Conservation (phyloP, 345 rosid genomes). For the Bruguiera gymnorhiza region DNA sequence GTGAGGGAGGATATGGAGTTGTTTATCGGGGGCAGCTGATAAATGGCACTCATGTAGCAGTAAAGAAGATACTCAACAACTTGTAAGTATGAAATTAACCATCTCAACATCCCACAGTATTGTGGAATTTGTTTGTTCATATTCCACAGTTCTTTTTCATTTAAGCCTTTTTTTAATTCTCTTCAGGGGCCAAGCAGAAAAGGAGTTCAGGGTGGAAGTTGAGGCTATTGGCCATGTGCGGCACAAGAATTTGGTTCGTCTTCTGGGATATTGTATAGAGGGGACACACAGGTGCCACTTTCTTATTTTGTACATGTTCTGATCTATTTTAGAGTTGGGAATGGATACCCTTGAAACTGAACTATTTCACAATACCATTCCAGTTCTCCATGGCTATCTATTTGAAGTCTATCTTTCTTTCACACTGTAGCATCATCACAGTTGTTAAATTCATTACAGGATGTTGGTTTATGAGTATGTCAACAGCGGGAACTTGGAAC, state of each 20-base stretch:
- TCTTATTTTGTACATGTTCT: not conserved
- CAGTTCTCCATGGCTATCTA: not conserved
- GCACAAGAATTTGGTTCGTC: slow-evolving; percentile 82
- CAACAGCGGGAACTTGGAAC: slow-evolving; percentile 81
- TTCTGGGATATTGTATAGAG: slow-evolving; percentile 75
- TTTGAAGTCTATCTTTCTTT: not conserved
- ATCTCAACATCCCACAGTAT: not conserved
- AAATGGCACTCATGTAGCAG: slow-evolving; percentile 72
- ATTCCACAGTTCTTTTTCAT: not conserved
- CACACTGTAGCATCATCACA: not conserved
- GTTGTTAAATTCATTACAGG: slow-evolving; percentile 32
- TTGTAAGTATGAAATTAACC: slow-evolving; percentile 41
- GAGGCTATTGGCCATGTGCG: slow-evolving; percentile 88
- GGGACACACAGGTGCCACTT: slow-evolving; percentile 60
- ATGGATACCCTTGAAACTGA: not conserved
- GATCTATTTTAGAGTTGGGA: not conserved
- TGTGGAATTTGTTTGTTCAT: slow-evolving; percentile 5
- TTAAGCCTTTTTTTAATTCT: not conserved
- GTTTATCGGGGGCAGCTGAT: slow-evolving; percentile 65
- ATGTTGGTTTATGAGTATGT: slow-evolving; percentile 75
- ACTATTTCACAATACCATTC: not conserved
- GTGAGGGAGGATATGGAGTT: slow-evolving; percentile 84
- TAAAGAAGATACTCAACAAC: slow-evolving; percentile 70
- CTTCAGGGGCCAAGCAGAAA: slow-evolving; percentile 83
- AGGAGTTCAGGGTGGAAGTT: slow-evolving; percentile 75